A percentile compares a stretch with the other conserved stretches of the same genome.
Evolutionary conservation across 2,329 filamentous ascomycete genomes (phyloP).

Genomic region (Colletotrichum gigasporum): DNA sequence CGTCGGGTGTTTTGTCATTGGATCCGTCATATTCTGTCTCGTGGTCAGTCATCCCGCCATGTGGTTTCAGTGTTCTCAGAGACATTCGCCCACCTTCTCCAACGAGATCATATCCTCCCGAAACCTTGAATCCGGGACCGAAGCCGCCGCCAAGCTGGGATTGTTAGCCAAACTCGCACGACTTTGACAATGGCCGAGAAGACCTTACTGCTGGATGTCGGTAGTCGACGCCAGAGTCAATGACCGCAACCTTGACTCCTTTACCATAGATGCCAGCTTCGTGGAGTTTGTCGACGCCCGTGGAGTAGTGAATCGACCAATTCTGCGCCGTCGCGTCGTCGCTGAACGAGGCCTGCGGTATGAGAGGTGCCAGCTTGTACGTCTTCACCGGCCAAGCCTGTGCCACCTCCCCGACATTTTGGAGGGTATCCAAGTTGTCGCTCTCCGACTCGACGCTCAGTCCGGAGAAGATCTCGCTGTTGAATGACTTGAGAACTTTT

Average conservation of each 20-base stretch:
- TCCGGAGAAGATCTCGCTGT: conserved; percentile 44
- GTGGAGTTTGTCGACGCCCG: conserved; percentile 33
- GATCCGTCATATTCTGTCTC: conserved; percentile 19
- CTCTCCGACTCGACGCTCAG: conserved; percentile 42
- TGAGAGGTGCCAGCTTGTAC: conserved; percentile 32
- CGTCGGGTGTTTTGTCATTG: conserved; percentile 30
- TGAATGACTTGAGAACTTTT: conserved; percentile 32
- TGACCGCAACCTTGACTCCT: conserved; percentile 32
- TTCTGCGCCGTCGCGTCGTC: conserved; percentile 37
- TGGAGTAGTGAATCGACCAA: conserved; percentile 40
- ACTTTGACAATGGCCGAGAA: too few species aligned
- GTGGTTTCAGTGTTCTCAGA: not conserved
- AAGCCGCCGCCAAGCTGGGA: conserved; percentile 40
- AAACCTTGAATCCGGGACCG: conserved; percentile 35
- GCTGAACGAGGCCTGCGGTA: conserved; percentile 23
- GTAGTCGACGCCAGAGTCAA: conserved; percentile 35
- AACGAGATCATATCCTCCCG: conserved; percentile 37
- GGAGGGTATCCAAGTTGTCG: conserved; percentile 45
- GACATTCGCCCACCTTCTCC: conserved; percentile 29
- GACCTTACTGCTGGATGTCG: conserved; percentile 30
- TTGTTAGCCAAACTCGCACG: not conserved
- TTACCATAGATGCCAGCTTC: conserved; percentile 30
- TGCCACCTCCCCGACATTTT: conserved; percentile 24
- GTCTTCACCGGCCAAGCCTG: conserved; percentile 37
- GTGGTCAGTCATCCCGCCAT: not conserved